A percentile compares a stretch with the other conserved stretches of the same genome.
These are phyloP conservation scores for Leccinum fallax DNA, from an alignment of 1,284 basidiomycete genomes.

Conservation along the genomic window DNA sequence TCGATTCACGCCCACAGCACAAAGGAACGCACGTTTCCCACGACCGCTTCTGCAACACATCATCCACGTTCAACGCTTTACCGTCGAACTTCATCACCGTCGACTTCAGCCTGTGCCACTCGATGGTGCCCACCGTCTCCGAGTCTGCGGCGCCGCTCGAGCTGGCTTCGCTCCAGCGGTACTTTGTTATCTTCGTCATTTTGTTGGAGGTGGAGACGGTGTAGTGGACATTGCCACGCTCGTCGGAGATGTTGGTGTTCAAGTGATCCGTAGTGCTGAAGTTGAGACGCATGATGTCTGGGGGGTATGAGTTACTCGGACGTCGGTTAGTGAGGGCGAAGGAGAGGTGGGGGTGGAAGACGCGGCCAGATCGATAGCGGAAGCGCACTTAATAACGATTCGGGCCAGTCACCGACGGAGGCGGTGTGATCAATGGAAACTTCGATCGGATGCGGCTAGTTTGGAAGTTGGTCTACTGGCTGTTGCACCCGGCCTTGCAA, in stretches of 20 bases:
- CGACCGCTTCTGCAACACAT: constrained; percentile 16
- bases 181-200: constrained; percentile 32
- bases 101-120: constrained; percentile 26
- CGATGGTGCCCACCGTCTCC: constrained; percentile 29
- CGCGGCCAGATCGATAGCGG: background rate
- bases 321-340: background rate
- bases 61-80: background rate
- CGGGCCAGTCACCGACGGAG: background rate
- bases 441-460: too few species aligned
- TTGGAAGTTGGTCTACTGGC: background rate
- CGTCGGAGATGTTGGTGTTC: constrained; percentile 29
- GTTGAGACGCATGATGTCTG: constrained; percentile 18
- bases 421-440: too few species aligned
- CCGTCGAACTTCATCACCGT: constrained; percentile 25
- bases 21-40: constrained; percentile 18
- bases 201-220: constrained; percentile 27
- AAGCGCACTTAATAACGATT: background rate
- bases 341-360: background rate
- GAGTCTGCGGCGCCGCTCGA: constrained; percentile 4
- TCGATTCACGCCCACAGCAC: background rate
- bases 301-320: background rate
- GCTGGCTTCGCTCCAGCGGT: constrained; percentile 16
- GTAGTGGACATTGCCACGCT: constrained; percentile 26
- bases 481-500: background rate
- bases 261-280: constrained; percentile 21